Evolutionary conservation across 306 rosid species (phyloP).

Genomic region (Dalbergia oliveri): DNA sequence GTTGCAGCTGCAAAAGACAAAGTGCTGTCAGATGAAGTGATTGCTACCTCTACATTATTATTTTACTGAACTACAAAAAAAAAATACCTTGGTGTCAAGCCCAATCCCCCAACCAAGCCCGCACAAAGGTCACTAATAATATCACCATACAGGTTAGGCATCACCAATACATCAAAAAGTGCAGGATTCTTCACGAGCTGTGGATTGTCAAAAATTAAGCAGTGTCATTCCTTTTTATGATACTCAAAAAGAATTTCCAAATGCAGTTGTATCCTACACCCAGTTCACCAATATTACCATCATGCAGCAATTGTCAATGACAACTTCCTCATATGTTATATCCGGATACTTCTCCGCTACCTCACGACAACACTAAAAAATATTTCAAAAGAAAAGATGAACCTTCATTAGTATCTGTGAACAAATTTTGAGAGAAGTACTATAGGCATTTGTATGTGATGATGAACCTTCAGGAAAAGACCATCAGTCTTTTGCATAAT

Average conservation of each 20-base stretch:
- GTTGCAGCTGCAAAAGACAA: conserved; percentile 71
- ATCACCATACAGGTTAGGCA: conserved; percentile 99
- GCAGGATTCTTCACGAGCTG: conserved; percentile 99
- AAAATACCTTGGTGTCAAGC: conserved; percentile 90
- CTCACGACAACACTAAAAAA: conserved; percentile 93
- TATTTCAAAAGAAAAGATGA: conserved; percentile 36
- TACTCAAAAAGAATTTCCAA: conserved; percentile 30
- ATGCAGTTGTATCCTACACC: conserved; percentile 39
- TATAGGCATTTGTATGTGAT: conserved; percentile 19
- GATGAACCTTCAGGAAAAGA: conserved; percentile 68
- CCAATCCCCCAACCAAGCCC: conserved; percentile 97
- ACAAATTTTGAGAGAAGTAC: conserved; percentile 3
- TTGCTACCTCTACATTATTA: too few species aligned
- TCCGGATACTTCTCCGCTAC: conserved; percentile 99
- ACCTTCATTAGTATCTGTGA: conserved; percentile 6
- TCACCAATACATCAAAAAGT: conserved; percentile 95
- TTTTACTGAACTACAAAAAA: too few species aligned
- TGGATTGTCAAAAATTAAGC: conserved; percentile 33
- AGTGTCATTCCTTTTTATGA: conserved; percentile 27
- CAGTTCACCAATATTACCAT: conserved; percentile 67
- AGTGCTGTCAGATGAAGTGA: conserved; percentile 46
- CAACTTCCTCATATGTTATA: conserved; percentile 92
- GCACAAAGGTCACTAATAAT: conserved; percentile 99
- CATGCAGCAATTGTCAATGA: conserved; percentile 99
- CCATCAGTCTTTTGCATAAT: conserved; percentile 99